Base-by-base conservation (phyloP, 768 basidiomycete species). In the Boletus subparvulus region DNA sequence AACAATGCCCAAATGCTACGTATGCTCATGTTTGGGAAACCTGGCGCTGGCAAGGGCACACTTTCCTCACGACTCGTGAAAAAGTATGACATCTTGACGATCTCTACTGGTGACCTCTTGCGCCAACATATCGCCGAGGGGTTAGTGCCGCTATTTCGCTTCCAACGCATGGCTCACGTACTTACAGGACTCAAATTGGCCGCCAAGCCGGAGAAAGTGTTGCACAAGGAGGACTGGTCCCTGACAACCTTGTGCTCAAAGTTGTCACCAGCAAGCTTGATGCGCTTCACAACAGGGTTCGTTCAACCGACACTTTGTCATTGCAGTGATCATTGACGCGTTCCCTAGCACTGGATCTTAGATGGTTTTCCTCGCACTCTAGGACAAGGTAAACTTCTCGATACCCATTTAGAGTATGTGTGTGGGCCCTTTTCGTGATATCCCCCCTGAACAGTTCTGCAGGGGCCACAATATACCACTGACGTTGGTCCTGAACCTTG, bases 331-430 rank as follows among this genome's bases (percentile, higher is more conserved):
- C 12, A 10, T 56, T 51, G 45, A 53, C 51, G 9, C 33, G 17
- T 44, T 17, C 37, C 16, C 12, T 58, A 94, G 90, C 87, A 90
- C 66, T 95, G 94, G 94, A 88, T 96, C 60, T 71, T 95, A 43
- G 94, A 96, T 62, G 94, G 94, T 30, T 95, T 96, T 66, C 94
- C 94, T 50, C 86, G 94, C 37, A 96, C 93, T 12, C 74, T 93
- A 2, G 83, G 79, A n/a, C 94, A 96, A 71, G 92, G 88, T 4
- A 77, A 84, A 68, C 77, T 93, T 44, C 79, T 96, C 10, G 89
- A 95, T 73, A 75, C 78, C 19, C 83, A 92, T 71, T 81, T 95
- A 50, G 79, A 80, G 88, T 89, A 61, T 39, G 83, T 71, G 32
- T 16, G 14, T 14, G 6, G 19, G 35, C 35, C 32, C 21, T 41